Conservation (phyloP, 1,284 basidiomycete species). For the Marasmius oreades region DNA sequence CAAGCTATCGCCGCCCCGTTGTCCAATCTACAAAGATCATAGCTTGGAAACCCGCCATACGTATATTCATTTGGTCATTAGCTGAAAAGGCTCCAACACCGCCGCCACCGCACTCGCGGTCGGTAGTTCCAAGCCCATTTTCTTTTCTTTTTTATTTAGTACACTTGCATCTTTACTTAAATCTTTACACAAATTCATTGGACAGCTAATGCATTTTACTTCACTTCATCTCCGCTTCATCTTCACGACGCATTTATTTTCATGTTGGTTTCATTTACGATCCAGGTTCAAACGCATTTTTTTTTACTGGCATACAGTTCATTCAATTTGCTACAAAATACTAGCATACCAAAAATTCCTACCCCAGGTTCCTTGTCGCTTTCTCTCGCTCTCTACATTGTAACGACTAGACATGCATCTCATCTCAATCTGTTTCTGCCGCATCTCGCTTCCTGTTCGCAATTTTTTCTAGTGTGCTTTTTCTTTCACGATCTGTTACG, state of each 20-base stretch:
- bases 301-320: constrained; percentile 5
- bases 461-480: background rate
- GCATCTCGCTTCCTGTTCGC: background rate
- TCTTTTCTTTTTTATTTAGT: constrained; percentile 24
- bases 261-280: constrained; percentile 17
- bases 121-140: constrained; percentile 19
- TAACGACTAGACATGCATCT: constrained; percentile 68
- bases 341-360: constrained; percentile 3
- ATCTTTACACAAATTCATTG: constrained; percentile 17
- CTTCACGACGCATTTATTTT: constrained; percentile 13
- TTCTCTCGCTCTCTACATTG: constrained; percentile 35
- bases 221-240: constrained; percentile 16
- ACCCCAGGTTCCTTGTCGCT: constrained; percentile 6
- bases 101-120: constrained; percentile 11
- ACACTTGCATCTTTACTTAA: constrained; percentile 15
- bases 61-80: constrained; percentile 13
- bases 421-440: constrained; percentile 28
- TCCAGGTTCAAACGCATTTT: constrained; percentile 11
- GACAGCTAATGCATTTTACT: constrained; percentile 19
- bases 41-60: constrained; percentile 17
- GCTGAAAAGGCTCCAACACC: constrained; percentile 5
- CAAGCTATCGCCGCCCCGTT: constrained; percentile 25
- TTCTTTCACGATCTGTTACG: constrained; percentile 20
- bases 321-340: constrained; percentile 4
- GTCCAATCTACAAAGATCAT: constrained; percentile 26